phyloP scores from a whole-genome alignment of 768 basidiomycete species.

The Hericium rajendrae region DNA sequence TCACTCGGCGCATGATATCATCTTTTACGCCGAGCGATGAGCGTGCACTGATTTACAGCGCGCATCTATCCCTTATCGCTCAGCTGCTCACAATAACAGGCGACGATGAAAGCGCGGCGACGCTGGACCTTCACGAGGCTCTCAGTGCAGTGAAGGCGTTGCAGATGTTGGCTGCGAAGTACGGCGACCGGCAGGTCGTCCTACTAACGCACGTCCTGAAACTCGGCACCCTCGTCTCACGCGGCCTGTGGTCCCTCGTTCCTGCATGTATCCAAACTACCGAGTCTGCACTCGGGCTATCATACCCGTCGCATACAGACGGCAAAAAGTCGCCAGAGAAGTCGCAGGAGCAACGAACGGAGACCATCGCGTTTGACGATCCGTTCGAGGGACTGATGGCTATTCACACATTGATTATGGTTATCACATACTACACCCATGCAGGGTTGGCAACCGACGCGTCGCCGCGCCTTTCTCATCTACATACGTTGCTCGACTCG shows the following conservation, averaged over 20 bases:
- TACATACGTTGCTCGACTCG: slow-evolving; percentile 63
- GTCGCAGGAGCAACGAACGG: background rate
- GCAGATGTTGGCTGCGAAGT: slow-evolving; percentile 20
- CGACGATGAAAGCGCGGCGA: background rate
- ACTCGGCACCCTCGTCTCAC: slow-evolving; percentile 44
- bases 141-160: slow-evolving; percentile 26
- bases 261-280: slow-evolving; percentile 35
- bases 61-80: slow-evolving; percentile 47
- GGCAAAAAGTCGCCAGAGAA: slow-evolving; percentile 1
- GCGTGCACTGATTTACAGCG: slow-evolving; percentile 41
- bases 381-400: slow-evolving; percentile 31
- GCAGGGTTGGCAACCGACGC: slow-evolving; percentile 38
- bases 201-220: slow-evolving; percentile 47
- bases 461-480: slow-evolving; percentile 39
- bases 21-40: slow-evolving; percentile 39
- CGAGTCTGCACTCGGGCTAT: slow-evolving; percentile 41
- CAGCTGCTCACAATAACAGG: slow-evolving; percentile 17
- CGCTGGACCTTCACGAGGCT: slow-evolving; percentile 21
- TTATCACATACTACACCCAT: slow-evolving; percentile 54
- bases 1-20: slow-evolving; percentile 43
- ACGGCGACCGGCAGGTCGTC: slow-evolving; percentile 33
- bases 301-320: slow-evolving; percentile 12
- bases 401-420: slow-evolving; percentile 54
- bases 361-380: slow-evolving; percentile 23
- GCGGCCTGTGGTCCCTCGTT: slow-evolving; percentile 46